These are phyloP conservation scores for Elongisporangium undulatum DNA, from an alignment of 352 stramenopile genomes.

Conservation along the genomic window DNA sequence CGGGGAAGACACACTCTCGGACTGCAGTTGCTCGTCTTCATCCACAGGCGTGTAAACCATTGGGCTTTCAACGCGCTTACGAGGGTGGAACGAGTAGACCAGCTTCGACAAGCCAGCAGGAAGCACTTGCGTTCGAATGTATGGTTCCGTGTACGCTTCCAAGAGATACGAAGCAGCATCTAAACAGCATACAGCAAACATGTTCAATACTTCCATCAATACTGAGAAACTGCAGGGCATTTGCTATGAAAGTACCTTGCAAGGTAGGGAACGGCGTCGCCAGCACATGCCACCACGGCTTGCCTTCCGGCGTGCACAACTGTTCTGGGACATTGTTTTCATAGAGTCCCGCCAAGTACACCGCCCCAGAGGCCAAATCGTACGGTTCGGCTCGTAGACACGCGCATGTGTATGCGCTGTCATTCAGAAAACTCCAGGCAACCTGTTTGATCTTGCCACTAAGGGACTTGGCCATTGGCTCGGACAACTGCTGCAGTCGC, in stretches of 20 bases:
- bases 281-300: constrained; percentile 73
- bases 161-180: constrained; percentile 77
- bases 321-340: constrained; percentile 72
- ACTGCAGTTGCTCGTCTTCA: constrained; percentile 38
- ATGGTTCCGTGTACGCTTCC: constrained; percentile 69
- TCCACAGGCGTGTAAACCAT: constrained; percentile 34
- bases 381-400: constrained; percentile 71
- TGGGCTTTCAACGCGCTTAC: constrained; percentile 49
- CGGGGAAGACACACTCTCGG: constrained; percentile 34
- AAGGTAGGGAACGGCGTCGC: constrained; percentile 64
- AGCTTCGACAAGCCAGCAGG: constrained; percentile 65
- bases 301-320: constrained; percentile 42
- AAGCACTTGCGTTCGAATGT: constrained; percentile 76
- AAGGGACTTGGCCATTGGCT: constrained; percentile 45
- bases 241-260: constrained; percentile 66
- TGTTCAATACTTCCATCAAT: constrained; percentile 51
- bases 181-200: constrained; percentile 61
- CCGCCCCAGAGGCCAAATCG: constrained; percentile 70
- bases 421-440: constrained; percentile 87
- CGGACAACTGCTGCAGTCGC: constrained; percentile 47
- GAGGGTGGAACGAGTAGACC: constrained; percentile 68
- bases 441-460: constrained; percentile 83
- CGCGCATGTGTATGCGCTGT: constrained; percentile 81
- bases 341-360: constrained; percentile 82
- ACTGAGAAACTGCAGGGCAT: constrained; percentile 29